Evolutionary conservation across 2,329 filamentous ascomycete genomes (phyloP), one percentile per base, ranked within the genome.

Genomic region (Ustilaginoidea virens): DNA sequence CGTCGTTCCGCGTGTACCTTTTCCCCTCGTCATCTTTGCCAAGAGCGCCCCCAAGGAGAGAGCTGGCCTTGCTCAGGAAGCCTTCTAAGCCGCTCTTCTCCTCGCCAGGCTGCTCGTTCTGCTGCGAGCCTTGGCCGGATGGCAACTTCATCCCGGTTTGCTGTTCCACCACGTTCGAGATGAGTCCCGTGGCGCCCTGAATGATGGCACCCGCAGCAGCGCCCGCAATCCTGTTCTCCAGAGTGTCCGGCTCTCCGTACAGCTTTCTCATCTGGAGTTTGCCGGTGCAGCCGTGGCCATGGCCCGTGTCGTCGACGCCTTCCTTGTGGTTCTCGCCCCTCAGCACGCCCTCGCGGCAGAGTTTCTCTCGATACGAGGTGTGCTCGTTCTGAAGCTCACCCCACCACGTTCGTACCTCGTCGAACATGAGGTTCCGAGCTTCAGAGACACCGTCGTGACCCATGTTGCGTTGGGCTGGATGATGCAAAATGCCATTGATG

Each of bases 391-490:
- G 58, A 56, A 83, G 72, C 31, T 68, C 58, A 23, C 58, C 50
- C 86, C 86, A 94, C 86, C 86, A 94, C 39, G 79, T 60, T 52
- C 80, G 61, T 5, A 94, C 76, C 12, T 75, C 74, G n/a, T 61
- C 51, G 55, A 86, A 93, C 74, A 92, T 87, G 40, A 74, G 58
- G 17, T 61, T 52, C 31, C 83, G 80, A 30, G 83, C 79, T 41
- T 92, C 79, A 6, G 55, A 46, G 9, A 73, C 74, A 8, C 77
- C 80, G 44, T 85, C 78, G 13, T 74, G 61, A 27, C 78, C 80
- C 47, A 66, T 58, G 7, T 73, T 56, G 32, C 79, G 74, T 40
- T 83, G 74, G 27, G 83, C 82, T 2, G 86, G 87, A 52, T 94
- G 86, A 45, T 93, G 82, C 51, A 94, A 71, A 20, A 93, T 75